phyloP scores from a whole-genome alignment of 345 rosid species.

The Eucalyptus camaldulensis region DNA sequence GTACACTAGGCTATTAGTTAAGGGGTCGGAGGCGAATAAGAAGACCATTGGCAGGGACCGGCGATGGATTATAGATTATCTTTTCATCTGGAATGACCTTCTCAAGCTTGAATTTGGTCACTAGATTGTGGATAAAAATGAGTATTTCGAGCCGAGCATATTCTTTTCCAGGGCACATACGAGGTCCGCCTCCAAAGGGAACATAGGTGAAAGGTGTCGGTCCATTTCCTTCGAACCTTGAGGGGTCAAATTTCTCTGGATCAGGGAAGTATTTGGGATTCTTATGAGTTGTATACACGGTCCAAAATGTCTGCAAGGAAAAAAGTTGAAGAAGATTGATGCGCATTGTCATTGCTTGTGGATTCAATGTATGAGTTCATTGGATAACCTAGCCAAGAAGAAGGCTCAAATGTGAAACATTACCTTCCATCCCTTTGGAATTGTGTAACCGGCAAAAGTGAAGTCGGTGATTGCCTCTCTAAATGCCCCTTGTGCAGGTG shows the following conservation, averaged over 20 bases:
- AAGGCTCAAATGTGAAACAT: background rate
- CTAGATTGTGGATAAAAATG: background rate
- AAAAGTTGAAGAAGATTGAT: background rate
- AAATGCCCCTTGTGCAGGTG: background rate
- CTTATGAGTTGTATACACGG: background rate
- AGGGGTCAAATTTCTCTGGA: background rate
- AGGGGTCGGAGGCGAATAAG: background rate
- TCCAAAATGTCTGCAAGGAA: background rate
- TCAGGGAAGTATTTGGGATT: background rate
- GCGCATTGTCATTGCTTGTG: background rate
- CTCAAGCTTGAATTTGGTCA: background rate
- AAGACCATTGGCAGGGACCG: background rate
- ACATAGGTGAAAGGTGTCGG: background rate
- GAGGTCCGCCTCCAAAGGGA: background rate
- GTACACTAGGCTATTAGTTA: background rate
- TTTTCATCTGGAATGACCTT: background rate
- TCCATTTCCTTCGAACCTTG: background rate
- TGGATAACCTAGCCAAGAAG: background rate
- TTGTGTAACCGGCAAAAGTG: background rate
- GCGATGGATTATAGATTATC: background rate
- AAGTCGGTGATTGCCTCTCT: background rate
- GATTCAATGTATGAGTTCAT: background rate
- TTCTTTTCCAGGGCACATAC: background rate
- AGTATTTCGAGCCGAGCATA: background rate
- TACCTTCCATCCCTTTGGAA: background rate